phyloP scores from a whole-genome alignment of 2,329 filamentous ascomycete genomes.

The Geosmithia putterillii region DNA sequence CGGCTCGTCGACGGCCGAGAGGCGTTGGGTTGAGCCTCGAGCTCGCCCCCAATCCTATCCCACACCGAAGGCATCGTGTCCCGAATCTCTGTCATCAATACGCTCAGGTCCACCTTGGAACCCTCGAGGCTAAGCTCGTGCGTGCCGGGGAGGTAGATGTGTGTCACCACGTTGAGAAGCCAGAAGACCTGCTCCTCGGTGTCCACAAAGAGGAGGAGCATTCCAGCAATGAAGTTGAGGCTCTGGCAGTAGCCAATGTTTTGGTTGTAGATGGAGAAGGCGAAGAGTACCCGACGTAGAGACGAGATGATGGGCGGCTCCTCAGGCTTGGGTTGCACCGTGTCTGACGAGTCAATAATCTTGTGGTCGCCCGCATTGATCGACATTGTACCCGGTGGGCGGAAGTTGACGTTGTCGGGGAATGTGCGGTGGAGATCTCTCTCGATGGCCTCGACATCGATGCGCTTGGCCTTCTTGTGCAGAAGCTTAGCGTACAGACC shows the following conservation, averaged over 20 bases:
- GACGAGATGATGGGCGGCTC: constrained; percentile 74
- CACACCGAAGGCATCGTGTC: constrained; percentile 76
- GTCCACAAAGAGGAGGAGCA: constrained; percentile 77
- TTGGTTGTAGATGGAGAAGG: constrained; percentile 84
- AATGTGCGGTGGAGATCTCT: constrained; percentile 89
- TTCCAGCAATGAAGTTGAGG: constrained; percentile 84
- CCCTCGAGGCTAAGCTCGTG: constrained; percentile 85
- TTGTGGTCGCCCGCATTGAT: constrained; percentile 14
- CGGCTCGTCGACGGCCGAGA: constrained; percentile 20
- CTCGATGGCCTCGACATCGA: constrained; percentile 84
- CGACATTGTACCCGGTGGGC: constrained; percentile 39
- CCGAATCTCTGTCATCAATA: constrained; percentile 77
- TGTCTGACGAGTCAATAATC: constrained; percentile 7
- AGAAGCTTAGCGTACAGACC: constrained; percentile 67
- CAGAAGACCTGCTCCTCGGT: constrained; percentile 88
- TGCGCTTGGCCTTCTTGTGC: constrained; percentile 48
- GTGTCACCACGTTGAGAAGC: constrained; percentile 85
- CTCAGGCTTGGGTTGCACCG: constrained; percentile 10
- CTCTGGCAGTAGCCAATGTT: constrained; percentile 92
- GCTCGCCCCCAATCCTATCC: constrained; percentile 74
- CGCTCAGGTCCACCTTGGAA: constrained; percentile 86
- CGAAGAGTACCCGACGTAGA: constrained; percentile 73
- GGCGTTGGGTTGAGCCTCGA: constrained; percentile 34
- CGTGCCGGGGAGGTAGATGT: constrained; percentile 77
- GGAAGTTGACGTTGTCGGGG: constrained; percentile 86